These are phyloP conservation scores for Akebia trifoliata DNA, from an alignment of 164 flowering plant species.

Conservation along the genomic window DNA sequence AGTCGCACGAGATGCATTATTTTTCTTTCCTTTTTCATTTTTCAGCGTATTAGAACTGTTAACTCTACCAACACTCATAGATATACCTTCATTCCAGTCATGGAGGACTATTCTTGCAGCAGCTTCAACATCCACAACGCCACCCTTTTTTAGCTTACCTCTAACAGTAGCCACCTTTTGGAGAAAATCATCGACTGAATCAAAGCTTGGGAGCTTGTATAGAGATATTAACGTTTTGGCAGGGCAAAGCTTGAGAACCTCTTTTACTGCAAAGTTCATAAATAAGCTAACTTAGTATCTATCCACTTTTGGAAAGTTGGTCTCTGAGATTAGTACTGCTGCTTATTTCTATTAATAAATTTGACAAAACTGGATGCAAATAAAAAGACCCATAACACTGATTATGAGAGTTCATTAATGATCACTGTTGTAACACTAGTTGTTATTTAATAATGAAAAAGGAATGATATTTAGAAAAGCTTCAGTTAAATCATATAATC, in stretches of 20 bases:
- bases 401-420: no score
- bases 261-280: conserved; percentile 58
- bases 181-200: conserved; percentile 83
- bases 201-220: conserved; percentile 73
- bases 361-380: no score
- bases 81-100: conserved; percentile 98
- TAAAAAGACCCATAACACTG: no score
- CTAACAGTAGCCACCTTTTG: conserved; percentile 79
- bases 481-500: no score
- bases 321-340: no score
- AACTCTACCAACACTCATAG: no score
- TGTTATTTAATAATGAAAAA: no score
- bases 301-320: no score
- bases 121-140: conserved; percentile 71
- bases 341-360: no score
- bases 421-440: no score
- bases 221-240: conserved; percentile 52
- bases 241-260: conserved; percentile 83
- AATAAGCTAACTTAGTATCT: conserved; percentile 2
- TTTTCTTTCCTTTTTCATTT: background rate
- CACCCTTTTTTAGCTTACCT: conserved; percentile 96
- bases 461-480: no score
- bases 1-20: background rate
- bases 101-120: conserved; percentile 88
- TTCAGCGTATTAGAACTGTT: no score